phyloP scores from a whole-genome alignment of 257 asterid species.

The Fraxinus americana region DNA sequence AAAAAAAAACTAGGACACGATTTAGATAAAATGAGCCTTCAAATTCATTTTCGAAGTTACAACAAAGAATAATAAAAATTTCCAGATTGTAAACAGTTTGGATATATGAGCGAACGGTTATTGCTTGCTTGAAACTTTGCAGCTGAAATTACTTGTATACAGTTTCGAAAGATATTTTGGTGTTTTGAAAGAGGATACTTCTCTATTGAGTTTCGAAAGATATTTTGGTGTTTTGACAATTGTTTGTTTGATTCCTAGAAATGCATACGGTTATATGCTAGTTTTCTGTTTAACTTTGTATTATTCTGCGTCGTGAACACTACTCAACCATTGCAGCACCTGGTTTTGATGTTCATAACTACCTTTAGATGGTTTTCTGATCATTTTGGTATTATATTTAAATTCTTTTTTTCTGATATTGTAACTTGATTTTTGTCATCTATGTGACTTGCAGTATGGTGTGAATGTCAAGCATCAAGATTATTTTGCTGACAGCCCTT shows the following conservation, averaged over 20 bases:
- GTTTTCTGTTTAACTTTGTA: background rate
- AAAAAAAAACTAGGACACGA: background rate
- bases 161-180: background rate
- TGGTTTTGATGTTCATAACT: background rate
- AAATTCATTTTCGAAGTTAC: background rate
- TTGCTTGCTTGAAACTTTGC: background rate
- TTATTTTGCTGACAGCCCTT: slow-evolving; percentile 86
- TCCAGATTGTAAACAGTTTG: background rate
- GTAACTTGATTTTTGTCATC: slow-evolving; percentile 13
- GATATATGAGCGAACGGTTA: background rate
- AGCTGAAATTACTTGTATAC: background rate
- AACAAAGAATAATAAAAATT: background rate
- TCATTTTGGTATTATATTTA: too few species aligned
- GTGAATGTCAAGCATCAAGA: slow-evolving; percentile 95
- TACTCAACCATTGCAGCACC: background rate
- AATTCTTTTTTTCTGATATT: background rate
- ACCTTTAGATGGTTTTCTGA: background rate
- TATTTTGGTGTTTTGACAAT: background rate
- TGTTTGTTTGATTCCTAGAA: background rate
- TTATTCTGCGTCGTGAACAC: background rate
- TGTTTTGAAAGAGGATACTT: background rate
- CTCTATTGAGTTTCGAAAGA: too few species aligned
- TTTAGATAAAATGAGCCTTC: background rate
- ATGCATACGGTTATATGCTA: background rate
- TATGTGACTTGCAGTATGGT: slow-evolving; percentile 68